phyloP scores from a whole-genome alignment of 768 basidiomycete genomes.

The Suillus clintonianus region DNA sequence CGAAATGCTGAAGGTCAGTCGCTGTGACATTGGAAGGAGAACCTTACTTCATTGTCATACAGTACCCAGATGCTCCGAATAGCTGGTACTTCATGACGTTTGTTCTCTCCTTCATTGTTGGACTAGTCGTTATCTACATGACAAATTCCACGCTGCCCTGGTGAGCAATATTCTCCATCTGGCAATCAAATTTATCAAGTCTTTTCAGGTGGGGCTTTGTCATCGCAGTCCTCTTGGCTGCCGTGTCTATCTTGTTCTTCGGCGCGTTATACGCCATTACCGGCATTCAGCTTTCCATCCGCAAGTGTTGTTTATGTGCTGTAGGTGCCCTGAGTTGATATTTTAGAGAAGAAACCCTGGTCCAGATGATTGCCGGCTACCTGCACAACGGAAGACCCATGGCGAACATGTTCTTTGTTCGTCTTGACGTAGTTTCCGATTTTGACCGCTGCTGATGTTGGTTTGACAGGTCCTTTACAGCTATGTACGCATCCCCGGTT shows the following conservation, averaged over 20 bases:
- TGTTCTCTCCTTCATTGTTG: constrained; percentile 43
- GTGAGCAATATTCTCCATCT: constrained; percentile 29
- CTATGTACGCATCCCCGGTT: constrained; percentile 18
- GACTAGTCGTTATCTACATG: constrained; percentile 55
- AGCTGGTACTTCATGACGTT: constrained; percentile 35
- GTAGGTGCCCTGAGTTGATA: neutral
- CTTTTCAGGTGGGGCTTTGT: constrained; percentile 47
- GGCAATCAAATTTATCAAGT: neutral
- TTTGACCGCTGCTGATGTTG: constrained; percentile 37
- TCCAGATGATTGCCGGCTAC: constrained; percentile 40
- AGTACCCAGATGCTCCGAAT: constrained; percentile 37
- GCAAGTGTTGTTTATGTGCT: constrained; percentile 14
- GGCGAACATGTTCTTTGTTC: constrained; percentile 44
- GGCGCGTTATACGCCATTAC: constrained; percentile 56
- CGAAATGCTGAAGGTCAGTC: constrained; percentile 47
- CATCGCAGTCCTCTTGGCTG: constrained; percentile 53
- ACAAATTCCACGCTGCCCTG: constrained; percentile 57
- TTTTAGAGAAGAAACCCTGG: constrained; percentile 22
- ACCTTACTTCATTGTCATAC: neutral
- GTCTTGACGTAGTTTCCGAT: neutral
- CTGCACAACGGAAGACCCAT: constrained; percentile 39
- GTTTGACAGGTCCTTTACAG: constrained; percentile 41
- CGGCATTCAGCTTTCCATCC: constrained; percentile 22
- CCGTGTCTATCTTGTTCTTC: constrained; percentile 52
- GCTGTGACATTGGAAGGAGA: constrained; percentile 17